A percentile compares a stretch with the other conserved stretches of the same genome.
phyloP scores from a whole-genome alignment of 768 basidiomycete genomes.

The Pisolithus sp. region DNA sequence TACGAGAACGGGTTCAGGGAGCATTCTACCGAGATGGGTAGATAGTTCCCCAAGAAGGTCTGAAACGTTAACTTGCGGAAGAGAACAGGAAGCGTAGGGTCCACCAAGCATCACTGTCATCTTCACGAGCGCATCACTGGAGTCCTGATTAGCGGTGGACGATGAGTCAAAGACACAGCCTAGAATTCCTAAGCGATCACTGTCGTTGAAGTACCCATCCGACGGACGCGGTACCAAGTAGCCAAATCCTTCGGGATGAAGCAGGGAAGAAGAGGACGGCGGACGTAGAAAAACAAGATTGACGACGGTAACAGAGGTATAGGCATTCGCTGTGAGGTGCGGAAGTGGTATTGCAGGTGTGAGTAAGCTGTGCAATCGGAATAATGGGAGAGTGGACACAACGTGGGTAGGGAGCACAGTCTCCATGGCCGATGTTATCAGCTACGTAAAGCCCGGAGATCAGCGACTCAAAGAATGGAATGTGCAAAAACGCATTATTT shows the following conservation, averaged over 20 bases:
- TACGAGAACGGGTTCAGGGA: conserved; percentile 54
- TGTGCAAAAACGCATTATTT: neutral
- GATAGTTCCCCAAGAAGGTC: conserved; percentile 29
- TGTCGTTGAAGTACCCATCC: conserved; percentile 39
- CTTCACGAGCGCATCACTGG: conserved; percentile 50
- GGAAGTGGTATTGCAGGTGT: conserved; percentile 41
- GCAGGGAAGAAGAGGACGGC: conserved; percentile 29
- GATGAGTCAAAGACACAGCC: conserved; percentile 91
- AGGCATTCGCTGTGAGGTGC: conserved; percentile 61
- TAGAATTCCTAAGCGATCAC: conserved; percentile 46
- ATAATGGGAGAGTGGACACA: conserved; percentile 72
- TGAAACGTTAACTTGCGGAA: conserved; percentile 20
- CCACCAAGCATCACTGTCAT: conserved; percentile 90
- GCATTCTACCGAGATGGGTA: conserved; percentile 36
- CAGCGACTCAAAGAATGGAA: conserved; percentile 1
- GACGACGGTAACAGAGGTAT: conserved; percentile 79
- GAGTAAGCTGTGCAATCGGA: conserved; percentile 41
- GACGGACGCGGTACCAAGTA: conserved; percentile 84
- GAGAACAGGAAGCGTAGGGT: conserved; percentile 42
- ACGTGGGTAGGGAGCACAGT: conserved; percentile 51
- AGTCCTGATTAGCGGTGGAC: conserved; percentile 57
- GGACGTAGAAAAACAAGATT: conserved; percentile 72
- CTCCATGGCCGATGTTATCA: conserved; percentile 29
- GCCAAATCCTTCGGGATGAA: conserved; percentile 88
- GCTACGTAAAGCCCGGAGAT: conserved; percentile 15